Evolutionary conservation across 495 filamentous ascomycete species (phyloP).

Genomic region (Hypoxylon fuscum): DNA sequence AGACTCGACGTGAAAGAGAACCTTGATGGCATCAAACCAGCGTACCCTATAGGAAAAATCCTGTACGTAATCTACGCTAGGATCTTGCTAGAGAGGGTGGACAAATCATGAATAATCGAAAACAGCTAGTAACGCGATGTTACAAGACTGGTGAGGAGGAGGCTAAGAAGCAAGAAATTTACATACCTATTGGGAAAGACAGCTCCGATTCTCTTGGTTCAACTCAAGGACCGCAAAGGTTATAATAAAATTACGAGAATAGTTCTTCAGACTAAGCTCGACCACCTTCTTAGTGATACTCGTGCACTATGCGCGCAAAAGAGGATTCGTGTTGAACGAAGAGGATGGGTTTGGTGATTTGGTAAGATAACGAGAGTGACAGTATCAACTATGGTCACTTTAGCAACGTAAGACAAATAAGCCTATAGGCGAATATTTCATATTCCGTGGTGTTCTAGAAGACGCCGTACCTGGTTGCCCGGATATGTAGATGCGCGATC

Average conservation of each 20-base stretch:
- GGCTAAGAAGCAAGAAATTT: not conserved
- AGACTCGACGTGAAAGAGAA: conserved; percentile 15
- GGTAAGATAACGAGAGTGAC: not conserved
- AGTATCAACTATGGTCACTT: not conserved
- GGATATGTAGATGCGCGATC: conserved; percentile 12
- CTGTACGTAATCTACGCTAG: not conserved
- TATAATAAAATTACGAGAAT: conserved; percentile 2
- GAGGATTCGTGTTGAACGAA: not conserved
- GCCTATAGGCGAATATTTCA: not conserved
- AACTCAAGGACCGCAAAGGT: not conserved
- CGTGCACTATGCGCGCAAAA: not conserved
- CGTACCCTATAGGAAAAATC: not conserved
- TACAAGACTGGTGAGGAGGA: not conserved
- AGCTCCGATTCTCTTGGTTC: conserved; percentile 1
- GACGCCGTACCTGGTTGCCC: no score
- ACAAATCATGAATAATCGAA: not conserved
- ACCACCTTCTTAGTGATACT: not conserved
- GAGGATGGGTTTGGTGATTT: not conserved
- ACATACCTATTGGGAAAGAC: conserved; percentile 23
- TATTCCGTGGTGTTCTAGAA: conserved; percentile 12
- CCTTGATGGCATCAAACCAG: conserved; percentile 31
- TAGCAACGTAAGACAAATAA: not conserved
- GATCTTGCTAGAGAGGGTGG: conserved; percentile 7
- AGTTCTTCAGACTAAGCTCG: not conserved
- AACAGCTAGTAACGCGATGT: not conserved